These are phyloP conservation scores for Neopestalotiopsis sp. DNA, from an alignment of 2,329 filamentous ascomycete genomes.

Conservation along the genomic window DNA sequence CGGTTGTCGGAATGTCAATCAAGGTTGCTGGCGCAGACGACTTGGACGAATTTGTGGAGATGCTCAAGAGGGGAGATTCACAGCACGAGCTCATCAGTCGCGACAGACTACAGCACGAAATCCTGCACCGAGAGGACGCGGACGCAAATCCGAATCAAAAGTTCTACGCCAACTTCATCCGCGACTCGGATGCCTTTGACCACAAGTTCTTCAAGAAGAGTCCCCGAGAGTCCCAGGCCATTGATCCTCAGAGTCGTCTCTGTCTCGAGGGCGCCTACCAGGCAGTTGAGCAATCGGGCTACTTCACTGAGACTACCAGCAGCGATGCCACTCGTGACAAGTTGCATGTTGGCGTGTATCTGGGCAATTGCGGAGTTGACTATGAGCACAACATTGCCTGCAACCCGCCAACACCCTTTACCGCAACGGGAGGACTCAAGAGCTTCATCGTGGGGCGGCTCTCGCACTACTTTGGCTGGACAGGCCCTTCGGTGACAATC, in stretches of 20 bases:
- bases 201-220: slow-evolving; percentile 33
- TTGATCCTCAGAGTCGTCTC: slow-evolving; percentile 38
- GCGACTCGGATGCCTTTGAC: slow-evolving; percentile 27
- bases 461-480: slow-evolving; percentile 47
- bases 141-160: slow-evolving; percentile 24
- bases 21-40: too few relatives aligned
- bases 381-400: slow-evolving; percentile 24
- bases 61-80: too few relatives aligned
- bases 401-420: slow-evolving; percentile 21
- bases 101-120: too few relatives aligned
- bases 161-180: slow-evolving; percentile 32
- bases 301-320: slow-evolving; percentile 22
- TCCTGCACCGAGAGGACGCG: too few relatives aligned
- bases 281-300: slow-evolving; percentile 31
- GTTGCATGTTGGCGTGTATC: slow-evolving; percentile 24
- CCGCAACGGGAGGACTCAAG: slow-evolving; percentile 18
- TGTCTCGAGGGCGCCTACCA: slow-evolving; percentile 42
- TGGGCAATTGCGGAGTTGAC: slow-evolving; percentile 23
- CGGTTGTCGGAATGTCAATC: too few relatives aligned
- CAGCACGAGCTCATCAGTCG: too few relatives aligned
- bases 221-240: slow-evolving; percentile 32
- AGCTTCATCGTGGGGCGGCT: slow-evolving; percentile 39
- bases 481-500: slow-evolving; percentile 43
- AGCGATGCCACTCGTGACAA: background rate
- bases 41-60: too few relatives aligned